Evolutionary conservation across 208 protist genomes (phyloP), one percentile per base, ranked within the genome.

Genomic region (Trypanosoma avium): DNA sequence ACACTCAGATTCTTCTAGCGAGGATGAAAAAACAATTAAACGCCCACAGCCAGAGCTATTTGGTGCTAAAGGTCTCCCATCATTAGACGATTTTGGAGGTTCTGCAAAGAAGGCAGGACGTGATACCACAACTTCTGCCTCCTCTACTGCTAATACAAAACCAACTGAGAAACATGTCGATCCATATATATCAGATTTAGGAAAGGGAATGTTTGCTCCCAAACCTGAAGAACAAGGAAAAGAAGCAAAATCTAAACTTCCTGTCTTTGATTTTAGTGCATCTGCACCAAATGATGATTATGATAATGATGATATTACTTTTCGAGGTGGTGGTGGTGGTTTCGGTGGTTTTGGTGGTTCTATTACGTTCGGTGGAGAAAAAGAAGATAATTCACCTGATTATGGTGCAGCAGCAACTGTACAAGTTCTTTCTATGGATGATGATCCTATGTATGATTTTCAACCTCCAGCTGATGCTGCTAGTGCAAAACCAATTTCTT

Each of bases 231-330:
- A 49, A n/a, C 45, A 45, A 57, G 62, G 57, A 55, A n/a, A 38
- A 15, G 19, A 29, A 36, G 36, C 40, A 54, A 65, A 55, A 4
- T 26, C 74, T n/a, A 35, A 69, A 49, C 69, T 73, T 0, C 82
- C 80, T 10, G 82, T 73, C 17, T 88, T 89, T 57, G 66, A 83
- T 69, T 89, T 89, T 72, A 79, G 79, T 17, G n/a, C n/a, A n/a
- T 66, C 77, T 12, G 70, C 55, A 24, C 62, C 61, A 40, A 66
- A 77, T 49, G 49, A 27, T 19, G 64, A 38, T 19, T 21, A n/a
- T 17, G 35, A 49, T 6, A 21, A 8, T 27, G 21, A 19, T 21
- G 9, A 13, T 49, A 26, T 26, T 9, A 61, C n/a, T n/a, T n/a
- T n/a, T n/a, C n/a, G n/a, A n/a, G n/a, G n/a, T n/a, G n/a, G n/a